Evolutionary conservation across 176 grass and related monocot genomes (phyloP).

Genomic region (Olyra latifolia): DNA sequence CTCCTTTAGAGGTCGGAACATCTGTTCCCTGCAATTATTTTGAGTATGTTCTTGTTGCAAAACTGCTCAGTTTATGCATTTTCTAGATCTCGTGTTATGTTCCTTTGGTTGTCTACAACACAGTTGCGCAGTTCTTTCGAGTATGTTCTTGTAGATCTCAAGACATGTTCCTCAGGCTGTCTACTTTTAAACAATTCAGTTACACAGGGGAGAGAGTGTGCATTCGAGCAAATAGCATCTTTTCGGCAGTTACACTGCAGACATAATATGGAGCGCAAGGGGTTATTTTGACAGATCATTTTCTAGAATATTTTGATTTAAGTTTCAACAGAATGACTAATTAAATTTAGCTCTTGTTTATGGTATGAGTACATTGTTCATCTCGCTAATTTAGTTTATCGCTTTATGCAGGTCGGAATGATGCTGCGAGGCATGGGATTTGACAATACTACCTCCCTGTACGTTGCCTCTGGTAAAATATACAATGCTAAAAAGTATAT

Average conservation of each 20-base stretch:
- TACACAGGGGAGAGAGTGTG: neutral
- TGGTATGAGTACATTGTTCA: neutral
- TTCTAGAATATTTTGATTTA: neutral
- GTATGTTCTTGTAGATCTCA: neutral
- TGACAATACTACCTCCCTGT: conserved; percentile 71
- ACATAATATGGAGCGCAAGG: neutral
- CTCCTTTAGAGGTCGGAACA: conserved; percentile 71
- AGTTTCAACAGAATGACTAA: conserved; percentile 1
- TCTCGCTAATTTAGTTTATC: conserved; percentile 25
- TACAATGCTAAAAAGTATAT: conserved; percentile 76
- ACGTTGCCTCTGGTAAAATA: conserved; percentile 87
- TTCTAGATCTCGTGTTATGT: neutral
- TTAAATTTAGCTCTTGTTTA: neutral
- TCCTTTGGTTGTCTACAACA: neutral
- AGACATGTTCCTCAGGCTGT: conserved; percentile 10
- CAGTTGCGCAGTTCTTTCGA: neutral
- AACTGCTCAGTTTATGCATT: neutral
- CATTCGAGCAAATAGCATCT: conserved; percentile 5
- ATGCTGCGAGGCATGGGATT: conserved; percentile 98
- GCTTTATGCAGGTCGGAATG: conserved; percentile 79
- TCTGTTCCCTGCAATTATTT: conserved; percentile 23
- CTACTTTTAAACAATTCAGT: neutral
- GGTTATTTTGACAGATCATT: conserved; percentile 5
- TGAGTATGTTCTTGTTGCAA: neutral
- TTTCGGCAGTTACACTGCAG: conserved; percentile 1